phyloP scores from a whole-genome alignment of 2,329 filamentous ascomycete genomes.

The Acephala macrosclerotiorum region DNA sequence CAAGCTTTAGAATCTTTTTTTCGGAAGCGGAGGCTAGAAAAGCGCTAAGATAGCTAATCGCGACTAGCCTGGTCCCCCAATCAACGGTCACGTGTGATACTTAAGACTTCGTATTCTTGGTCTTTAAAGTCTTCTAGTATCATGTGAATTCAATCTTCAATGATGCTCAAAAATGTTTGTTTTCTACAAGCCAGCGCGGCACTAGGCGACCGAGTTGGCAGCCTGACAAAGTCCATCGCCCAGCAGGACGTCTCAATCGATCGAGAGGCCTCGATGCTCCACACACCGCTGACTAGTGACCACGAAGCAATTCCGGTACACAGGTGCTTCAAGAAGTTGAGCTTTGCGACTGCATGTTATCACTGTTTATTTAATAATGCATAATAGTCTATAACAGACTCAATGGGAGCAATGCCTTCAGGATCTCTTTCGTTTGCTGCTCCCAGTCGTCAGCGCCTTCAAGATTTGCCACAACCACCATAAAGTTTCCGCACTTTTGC shows the following conservation, averaged over 20 bases:
- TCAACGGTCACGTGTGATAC: slow-evolving; percentile 1
- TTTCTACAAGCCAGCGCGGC: no score
- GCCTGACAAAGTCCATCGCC: no score
- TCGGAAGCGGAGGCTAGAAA: slow-evolving; percentile 9
- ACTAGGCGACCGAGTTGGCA: no score
- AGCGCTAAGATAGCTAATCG: slow-evolving; percentile 39
- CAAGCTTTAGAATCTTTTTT: slow-evolving; percentile 38
- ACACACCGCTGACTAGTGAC: no score
- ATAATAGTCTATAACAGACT: neutral
- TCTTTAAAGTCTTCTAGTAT: no score
- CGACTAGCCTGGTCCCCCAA: slow-evolving; percentile 10
- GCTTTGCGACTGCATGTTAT: no score
- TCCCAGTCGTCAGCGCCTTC: slow-evolving; percentile 45
- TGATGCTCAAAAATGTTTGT: no score
- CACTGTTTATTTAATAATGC: neutral
- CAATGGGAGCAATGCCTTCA: neutral
- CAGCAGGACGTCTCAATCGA: no score
- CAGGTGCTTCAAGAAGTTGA: no score
- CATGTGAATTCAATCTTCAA: no score
- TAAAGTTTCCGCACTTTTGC: slow-evolving; percentile 45
- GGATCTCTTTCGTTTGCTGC: slow-evolving; percentile 28
- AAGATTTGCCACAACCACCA: slow-evolving; percentile 49
- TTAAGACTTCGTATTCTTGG: neutral
- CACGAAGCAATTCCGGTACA: no score
- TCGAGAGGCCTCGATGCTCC: no score